Evolutionary conservation across 116 monocot species (phyloP).

Genomic region (Papilionanthe hybrid): DNA sequence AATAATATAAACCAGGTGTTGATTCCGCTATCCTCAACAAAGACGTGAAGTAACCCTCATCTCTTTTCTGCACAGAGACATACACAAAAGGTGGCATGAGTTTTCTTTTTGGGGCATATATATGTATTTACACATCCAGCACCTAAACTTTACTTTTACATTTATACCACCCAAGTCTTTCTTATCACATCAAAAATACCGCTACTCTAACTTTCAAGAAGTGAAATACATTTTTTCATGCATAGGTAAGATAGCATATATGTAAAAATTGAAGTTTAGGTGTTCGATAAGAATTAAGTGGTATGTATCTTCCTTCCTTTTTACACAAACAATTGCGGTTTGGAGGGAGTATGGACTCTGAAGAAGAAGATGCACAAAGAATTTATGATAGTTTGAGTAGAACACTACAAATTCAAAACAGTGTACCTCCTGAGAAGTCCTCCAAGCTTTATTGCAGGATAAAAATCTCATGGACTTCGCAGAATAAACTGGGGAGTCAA

Average conservation of each 20-base stretch:
- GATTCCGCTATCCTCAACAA: slow-evolving; percentile 74
- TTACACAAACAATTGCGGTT: background rate
- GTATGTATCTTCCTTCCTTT: background rate
- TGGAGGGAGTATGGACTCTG: background rate
- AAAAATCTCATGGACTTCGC: slow-evolving; percentile 73
- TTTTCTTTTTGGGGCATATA: background rate
- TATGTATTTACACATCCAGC: no score
- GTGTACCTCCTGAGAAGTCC: slow-evolving; percentile 61
- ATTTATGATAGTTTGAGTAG: background rate
- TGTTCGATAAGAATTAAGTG: no score
- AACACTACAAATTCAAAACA: background rate
- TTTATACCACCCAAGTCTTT: no score
- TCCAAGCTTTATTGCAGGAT: slow-evolving; percentile 55
- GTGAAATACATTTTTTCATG: no score
- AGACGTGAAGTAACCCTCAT: slow-evolving; percentile 83
- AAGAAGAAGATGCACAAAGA: background rate
- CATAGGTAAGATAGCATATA: no score
- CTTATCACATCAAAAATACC: no score
- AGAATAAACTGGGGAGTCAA: slow-evolving; percentile 53
- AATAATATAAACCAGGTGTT: slow-evolving; percentile 82
- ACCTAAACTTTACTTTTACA: no score
- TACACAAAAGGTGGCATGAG: background rate
- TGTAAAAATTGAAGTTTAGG: no score
- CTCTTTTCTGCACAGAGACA: slow-evolving; percentile 57
- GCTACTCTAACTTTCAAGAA: no score